Evolutionary conservation across 2,329 filamentous ascomycete genomes (phyloP), one percentile per base, ranked within the genome.

Genomic region (Cordyceps farinosa): DNA sequence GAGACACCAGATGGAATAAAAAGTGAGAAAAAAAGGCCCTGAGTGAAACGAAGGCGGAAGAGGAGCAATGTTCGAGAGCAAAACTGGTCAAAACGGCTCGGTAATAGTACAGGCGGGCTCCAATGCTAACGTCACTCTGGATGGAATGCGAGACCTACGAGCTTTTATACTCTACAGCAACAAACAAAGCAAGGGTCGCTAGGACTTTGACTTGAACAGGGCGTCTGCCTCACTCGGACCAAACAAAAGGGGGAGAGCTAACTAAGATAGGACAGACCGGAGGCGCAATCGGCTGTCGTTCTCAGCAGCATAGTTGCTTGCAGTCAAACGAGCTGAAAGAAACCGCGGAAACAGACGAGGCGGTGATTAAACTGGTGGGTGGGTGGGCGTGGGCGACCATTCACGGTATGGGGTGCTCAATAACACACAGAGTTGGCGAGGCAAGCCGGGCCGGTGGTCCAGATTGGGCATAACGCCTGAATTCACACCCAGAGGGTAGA

Each of bases 111-210:
- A 34, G 44, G 15, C 8, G 9, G 27, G 17, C 7, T 27, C 27
- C 34, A 27, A 32, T 60, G 2, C 34, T 40, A 22, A 22, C 22
- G 22, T 22, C 22, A 44, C 47, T 51, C 36, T 51, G 34, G 36
- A 32, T n/a, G 22, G 27, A 9, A 27, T 51, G 47, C 27, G 47
- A 44, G 27, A 34, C 7, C 2, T 34, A 22, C 27, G 15, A 60
- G 34, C 1, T 9, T 59, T 60, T 60, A 60, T 60, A 60, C 9
- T 51, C 45, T 60, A 42, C 34, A 22, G 7, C 17, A 30, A 42
- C n/a, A 13, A 27, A 32, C 13, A 29, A 15, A 50, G n/a, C 6
- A 22, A 32, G 44, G 36, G 34, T 9, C 10, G 13, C 38, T 36
- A 13, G 47, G 47, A 47, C 57, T 51, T 30, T 22, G 27, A 44